Base-by-base conservation (phyloP, 2,329 filamentous ascomycete genomes). In the Fusarium sacchari region DNA sequence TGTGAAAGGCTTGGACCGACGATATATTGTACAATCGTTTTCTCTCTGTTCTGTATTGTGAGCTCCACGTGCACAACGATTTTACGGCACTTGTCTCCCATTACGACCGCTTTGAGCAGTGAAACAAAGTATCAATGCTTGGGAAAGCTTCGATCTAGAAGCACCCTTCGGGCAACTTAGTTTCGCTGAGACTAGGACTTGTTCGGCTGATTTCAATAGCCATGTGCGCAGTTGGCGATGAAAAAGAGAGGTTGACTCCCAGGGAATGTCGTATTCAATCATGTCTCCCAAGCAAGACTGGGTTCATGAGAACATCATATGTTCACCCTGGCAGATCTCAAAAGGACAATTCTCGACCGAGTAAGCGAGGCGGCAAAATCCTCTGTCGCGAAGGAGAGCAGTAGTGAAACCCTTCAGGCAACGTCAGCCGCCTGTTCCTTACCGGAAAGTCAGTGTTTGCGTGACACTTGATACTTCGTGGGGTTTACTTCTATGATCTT, bases 41-140 rank as follows among this genome's bases (percentile, higher is more conserved):
- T 93, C 24, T 86, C 89, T 3, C 81, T 94, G 36, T 83, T 3
- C 81, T 94, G 36, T 83, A 92, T 0, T 85, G 83, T 22, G 86
- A 90, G 37, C 84, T 95, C 2, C 88, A 93, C 55, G 83, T 85
- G 22, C 88, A 90, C 63, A 87, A 89, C 62, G 92, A 91, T 1
- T 84, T 96, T 2, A 93, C 93, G 0, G 93, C 91, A 0, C 90
- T 96, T 18, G 80, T 95, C 3, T 96, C 96, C 84, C 93, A 94
- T 78, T 96, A 93, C 74, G 91, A 95, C 72, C 89, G 92, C 53
- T 80, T 81, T 4, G 81, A 83, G n/a, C n/a, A n/a, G 36, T 47
- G 44, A 47, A 28, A 22, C 44, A 22, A 46, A 46, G 28, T 15
- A 20, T 20, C 43, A 46, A 14, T 13, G 43, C 43, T 46, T 46